Evolutionary conservation across 2,329 filamentous ascomycete species (phyloP).

Genomic region (Talaromyces amestolkiae): DNA sequence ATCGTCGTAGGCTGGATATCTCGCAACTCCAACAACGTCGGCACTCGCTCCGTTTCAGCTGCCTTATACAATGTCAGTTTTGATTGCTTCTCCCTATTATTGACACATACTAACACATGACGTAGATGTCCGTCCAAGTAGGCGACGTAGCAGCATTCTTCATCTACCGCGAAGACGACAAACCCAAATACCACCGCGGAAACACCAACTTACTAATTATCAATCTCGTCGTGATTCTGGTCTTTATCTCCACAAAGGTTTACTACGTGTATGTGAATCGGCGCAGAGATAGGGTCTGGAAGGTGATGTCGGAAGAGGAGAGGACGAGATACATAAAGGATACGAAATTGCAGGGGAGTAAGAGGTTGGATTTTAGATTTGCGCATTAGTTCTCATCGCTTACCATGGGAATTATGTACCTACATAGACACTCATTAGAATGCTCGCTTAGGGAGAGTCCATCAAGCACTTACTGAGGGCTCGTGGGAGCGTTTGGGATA

Average conservation of each 20-base stretch:
- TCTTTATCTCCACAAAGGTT: constrained; percentile 48
- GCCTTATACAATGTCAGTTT: constrained; percentile 46
- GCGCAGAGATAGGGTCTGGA: constrained; percentile 13
- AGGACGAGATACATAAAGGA: constrained; percentile 8
- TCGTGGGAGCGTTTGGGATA: too few relatives aligned
- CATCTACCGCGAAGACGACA: constrained; percentile 56
- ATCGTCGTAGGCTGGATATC: constrained; percentile 33
- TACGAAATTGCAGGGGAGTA: constrained; percentile 15
- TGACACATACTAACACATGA: background rate
- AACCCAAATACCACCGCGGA: constrained; percentile 56
- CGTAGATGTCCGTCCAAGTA: constrained; percentile 15
- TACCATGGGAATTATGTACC: too few relatives aligned
- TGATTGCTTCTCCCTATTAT: background rate
- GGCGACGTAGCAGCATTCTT: constrained; percentile 10
- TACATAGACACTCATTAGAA: too few relatives aligned
- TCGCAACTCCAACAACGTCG: constrained; percentile 43
- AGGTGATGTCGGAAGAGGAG: constrained; percentile 11
- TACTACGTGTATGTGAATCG: constrained; percentile 32
- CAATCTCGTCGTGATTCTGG: constrained; percentile 47
- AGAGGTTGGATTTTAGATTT: constrained; percentile 20
- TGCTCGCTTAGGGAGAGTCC: too few relatives aligned
- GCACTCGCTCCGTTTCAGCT: constrained; percentile 43
- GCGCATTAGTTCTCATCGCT: background rate
- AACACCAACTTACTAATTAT: constrained; percentile 58
- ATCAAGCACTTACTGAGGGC: too few relatives aligned